phyloP scores from a whole-genome alignment of 371 early-diverging fungal genomes.

The Rhizopus stolonifer region DNA sequence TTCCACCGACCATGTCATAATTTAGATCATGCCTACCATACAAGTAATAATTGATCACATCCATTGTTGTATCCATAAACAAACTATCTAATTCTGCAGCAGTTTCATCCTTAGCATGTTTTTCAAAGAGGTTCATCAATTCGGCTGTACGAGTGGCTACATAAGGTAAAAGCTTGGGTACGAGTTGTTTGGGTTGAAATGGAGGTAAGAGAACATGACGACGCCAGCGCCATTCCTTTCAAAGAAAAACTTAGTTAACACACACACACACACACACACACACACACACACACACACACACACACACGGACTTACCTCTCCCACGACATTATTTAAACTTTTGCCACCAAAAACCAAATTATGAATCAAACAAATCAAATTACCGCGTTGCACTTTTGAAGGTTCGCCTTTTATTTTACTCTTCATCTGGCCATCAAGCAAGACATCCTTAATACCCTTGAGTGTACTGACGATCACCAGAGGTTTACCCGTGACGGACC shows the following conservation, averaged over 20 bases:
- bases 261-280: too few species aligned
- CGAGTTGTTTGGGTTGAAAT: conserved; percentile 47
- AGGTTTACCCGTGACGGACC: conserved; percentile 41
- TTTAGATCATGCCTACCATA: conserved; percentile 45
- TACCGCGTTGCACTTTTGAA: conserved; percentile 38
- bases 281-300: too few species aligned
- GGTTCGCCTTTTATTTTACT: conserved; percentile 17
- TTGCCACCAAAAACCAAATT: conserved; percentile 51
- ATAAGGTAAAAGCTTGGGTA: conserved; percentile 44
- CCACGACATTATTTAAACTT: conserved; percentile 42
- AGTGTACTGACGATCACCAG: conserved; percentile 43
- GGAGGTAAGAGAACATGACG: conserved; percentile 46
- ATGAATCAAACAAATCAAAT: conserved; percentile 41
- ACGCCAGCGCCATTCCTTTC: conserved; percentile 54
- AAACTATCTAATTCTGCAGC: conserved; percentile 39
- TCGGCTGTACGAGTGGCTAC: conserved; percentile 25
- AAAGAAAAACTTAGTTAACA: too few species aligned
- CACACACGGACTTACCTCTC: too few species aligned
- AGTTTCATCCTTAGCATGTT: conserved; percentile 18
- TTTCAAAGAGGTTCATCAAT: conserved; percentile 22
- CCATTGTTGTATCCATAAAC: conserved; percentile 47
- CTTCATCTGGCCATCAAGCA: conserved; percentile 41
- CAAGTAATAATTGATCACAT: conserved; percentile 49
- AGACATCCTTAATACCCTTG: conserved; percentile 44
- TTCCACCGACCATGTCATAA: conserved; percentile 41